phyloP scores from a whole-genome alignment of 2,329 filamentous ascomycete genomes.

The Coniochaeta hoffmannii region DNA sequence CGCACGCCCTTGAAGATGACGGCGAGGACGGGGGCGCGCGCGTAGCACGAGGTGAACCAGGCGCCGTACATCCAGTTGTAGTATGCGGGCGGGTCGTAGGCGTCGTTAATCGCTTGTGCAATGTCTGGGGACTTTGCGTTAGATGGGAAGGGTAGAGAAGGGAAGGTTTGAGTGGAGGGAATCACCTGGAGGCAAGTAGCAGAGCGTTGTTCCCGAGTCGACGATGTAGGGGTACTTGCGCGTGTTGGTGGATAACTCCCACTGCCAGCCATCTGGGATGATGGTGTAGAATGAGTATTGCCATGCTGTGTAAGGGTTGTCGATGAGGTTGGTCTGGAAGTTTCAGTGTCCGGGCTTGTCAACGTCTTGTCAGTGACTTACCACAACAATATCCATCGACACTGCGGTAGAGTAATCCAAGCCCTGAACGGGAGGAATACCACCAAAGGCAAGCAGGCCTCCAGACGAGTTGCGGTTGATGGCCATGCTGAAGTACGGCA shows the following conservation, averaged over 20 bases:
- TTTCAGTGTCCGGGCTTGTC: not conserved
- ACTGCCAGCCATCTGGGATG: conserved; percentile 39
- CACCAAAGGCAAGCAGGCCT: conserved; percentile 40
- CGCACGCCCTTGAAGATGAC: conserved; percentile 33
- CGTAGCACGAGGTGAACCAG: conserved; percentile 42
- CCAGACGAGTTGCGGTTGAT: conserved; percentile 37
- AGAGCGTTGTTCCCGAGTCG: conserved; percentile 44
- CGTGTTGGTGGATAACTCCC: conserved; percentile 31
- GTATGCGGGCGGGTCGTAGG: conserved; percentile 38
- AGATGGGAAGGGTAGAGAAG: not conserved
- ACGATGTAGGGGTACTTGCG: conserved; percentile 41
- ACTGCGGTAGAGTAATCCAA: conserved; percentile 19
- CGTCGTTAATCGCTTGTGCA: conserved; percentile 36
- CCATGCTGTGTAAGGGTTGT: conserved; percentile 27
- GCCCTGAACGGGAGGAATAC: conserved; percentile 29
- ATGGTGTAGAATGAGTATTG: conserved; percentile 47
- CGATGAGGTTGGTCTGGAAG: conserved; percentile 35
- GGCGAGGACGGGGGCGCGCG: conserved; percentile 36
- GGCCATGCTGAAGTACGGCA: conserved; percentile 40
- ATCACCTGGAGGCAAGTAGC: conserved; percentile 41
- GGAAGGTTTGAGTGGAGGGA: not conserved
- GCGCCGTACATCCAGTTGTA: conserved; percentile 38
- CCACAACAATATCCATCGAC: conserved; percentile 23
- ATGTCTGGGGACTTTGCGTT: conserved; percentile 27
- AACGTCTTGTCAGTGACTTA: conserved; percentile 4